A percentile compares a stretch with the other conserved stretches of the same genome.
phyloP scores from a whole-genome alignment of 176 grass and related monocot species.

The Triticum monococcum region DNA sequence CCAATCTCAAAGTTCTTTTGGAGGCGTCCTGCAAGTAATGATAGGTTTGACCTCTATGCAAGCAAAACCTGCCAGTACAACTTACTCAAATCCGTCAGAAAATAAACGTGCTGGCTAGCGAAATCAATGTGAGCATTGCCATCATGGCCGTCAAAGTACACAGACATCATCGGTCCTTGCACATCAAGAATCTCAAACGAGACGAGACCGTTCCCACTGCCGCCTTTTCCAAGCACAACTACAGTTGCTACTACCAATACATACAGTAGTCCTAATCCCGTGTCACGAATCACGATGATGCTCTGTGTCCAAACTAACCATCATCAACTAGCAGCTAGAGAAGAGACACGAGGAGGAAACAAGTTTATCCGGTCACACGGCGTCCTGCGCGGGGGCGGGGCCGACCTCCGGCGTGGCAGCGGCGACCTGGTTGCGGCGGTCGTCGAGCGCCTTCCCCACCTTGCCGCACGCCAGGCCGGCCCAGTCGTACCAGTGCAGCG shows the following conservation, averaged over 20 bases:
- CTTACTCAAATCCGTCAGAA: background rate
- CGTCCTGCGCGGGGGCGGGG: background rate
- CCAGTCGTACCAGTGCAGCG: constrained; percentile 60
- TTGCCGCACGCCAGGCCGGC: background rate
- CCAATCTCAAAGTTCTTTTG: no score
- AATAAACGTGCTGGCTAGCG: background rate
- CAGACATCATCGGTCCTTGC: background rate
- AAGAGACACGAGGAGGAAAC: no score
- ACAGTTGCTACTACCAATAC: background rate
- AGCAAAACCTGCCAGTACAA: background rate
- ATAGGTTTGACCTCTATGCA: background rate
- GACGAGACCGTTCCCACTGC: background rate
- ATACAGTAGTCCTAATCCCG: background rate
- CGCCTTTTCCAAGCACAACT: background rate
- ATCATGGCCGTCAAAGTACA: constrained; percentile 40
- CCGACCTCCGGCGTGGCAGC: background rate
- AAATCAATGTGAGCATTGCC: constrained; percentile 17
- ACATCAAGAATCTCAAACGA: background rate
- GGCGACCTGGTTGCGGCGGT: constrained; percentile 37
- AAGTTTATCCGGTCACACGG: background rate
- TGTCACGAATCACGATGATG: no score
- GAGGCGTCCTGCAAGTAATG: background rate
- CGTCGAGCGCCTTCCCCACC: constrained; percentile 26
- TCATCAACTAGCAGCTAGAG: background rate
- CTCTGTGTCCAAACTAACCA: background rate